Base-by-base conservation (phyloP, 176 grass and related monocot genomes). In the Triticum turgidum region DNA sequence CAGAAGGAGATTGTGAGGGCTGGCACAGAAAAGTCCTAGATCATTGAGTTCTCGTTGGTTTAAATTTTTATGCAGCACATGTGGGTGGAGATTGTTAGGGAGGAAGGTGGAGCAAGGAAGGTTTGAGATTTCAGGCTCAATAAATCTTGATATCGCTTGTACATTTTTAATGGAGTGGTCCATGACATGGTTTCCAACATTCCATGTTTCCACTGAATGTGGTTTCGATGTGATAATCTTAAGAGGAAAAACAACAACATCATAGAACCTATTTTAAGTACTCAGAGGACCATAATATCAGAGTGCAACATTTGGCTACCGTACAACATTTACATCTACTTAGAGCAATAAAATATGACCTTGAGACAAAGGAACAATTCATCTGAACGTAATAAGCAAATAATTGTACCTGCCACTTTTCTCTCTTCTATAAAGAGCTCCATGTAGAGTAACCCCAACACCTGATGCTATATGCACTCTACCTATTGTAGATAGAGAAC, bases 351-450 rank as follows among this genome's bases (percentile, higher is more conserved):
- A 47, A 11, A 32, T 54, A 47, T 76, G 15, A 54, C 11, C 6
- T 73, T 44, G 11, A 73, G 13, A 73, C 15, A 47, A 32, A 34
- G 25, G 24, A 37, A 37, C 20, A 39, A 38, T 79, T 41, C 34
- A 25, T 4, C 21, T 1, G 34, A 63, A 33, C 58, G 4, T 62
- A 65, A 42, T 29, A 20, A 29, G 56, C 10, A 63, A 80, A 80
- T 8, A 44, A 59, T 59, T 64, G 4, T 65, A 80, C 59, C 59
- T 80, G n/a, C 41, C n/a, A 44, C 8, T 44, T 65, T 5, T 44
- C 7, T 42, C 41, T 22, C 78, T 80, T 80, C 59, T 64, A 29
- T 44, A 10, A 80, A 41, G 59, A 80, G 59, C 35, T 80, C 77
- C n/a, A 64, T 80, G 78, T 27, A 64, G 59, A 80, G 35, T 29